phyloP scores from a whole-genome alignment of 176 grass and related monocot genomes.

The Secale cereale region DNA sequence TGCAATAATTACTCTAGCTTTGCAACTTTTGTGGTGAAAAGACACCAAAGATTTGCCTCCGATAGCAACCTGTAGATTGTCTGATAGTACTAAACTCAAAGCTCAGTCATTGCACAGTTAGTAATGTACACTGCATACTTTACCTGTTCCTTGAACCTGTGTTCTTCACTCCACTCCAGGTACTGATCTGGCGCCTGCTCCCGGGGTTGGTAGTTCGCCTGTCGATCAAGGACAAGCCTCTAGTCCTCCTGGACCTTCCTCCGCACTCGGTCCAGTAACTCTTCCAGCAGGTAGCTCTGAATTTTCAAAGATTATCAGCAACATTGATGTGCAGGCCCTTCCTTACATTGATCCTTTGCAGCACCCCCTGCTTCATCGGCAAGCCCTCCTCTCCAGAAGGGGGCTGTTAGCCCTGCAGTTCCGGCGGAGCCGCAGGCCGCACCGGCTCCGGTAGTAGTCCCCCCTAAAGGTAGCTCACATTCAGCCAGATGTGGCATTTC shows the following conservation, averaged over 20 bases:
- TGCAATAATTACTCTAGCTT: not conserved
- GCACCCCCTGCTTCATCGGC: constrained; percentile 12
- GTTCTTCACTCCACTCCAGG: constrained; percentile 36
- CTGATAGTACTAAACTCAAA: not conserved
- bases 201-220: constrained; percentile 27
- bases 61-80: not conserved
- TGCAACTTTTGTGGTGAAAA: not conserved
- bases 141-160: constrained; percentile 10
- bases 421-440: not conserved
- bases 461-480: constrained; percentile 37
- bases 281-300: constrained; percentile 51
- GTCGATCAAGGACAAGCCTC: constrained; percentile 39
- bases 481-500: not conserved
- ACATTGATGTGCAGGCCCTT: not conserved
- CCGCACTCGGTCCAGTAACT: constrained; percentile 30
- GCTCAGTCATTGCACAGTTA: not conserved
- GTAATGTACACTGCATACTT: not conserved
- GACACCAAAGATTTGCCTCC: not conserved
- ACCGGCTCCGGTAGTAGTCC: constrained; percentile 17
- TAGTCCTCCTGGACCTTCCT: constrained; percentile 42
- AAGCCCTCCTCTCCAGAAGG: constrained; percentile 12
- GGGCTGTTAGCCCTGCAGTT: constrained; percentile 25
- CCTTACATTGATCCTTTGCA: constrained; percentile 37
- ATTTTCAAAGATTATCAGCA: constrained; percentile 11
- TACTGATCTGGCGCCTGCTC: constrained; percentile 42